Base-by-base conservation (phyloP, 352 stramenopile genomes). In the Elongisporangium prolatum region DNA sequence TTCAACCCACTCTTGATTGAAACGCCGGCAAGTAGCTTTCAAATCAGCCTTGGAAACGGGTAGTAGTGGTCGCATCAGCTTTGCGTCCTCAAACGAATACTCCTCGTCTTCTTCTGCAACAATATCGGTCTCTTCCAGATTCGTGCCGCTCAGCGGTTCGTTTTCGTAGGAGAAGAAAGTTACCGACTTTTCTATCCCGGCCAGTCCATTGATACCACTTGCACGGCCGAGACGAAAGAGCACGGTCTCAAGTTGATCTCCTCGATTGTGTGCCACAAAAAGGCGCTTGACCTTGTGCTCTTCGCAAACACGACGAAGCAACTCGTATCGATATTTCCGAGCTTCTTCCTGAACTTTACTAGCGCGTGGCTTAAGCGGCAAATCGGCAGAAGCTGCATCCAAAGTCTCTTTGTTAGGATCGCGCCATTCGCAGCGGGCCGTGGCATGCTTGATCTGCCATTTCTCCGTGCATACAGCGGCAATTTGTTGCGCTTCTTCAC, bases 281-380 rank as follows among this genome's bases (percentile, higher is more conserved):
- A 95, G 71, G 25, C 61, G 77, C n/a, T 72, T 67, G 52, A 93
- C 80, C 16, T 65, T 60, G 52, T 89, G 56, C 62, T 80, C 57
- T 4, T 20, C 22, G 60, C 86, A 92, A 11, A 84, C 68, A 17
- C 77, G 57, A 13, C 63, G 59, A 17, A 95, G 71, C 48, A 91
- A 65, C 22, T 73, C 54, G 63, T 95, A 95, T 37, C 86, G 76
- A 63, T 81, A 89, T 2, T 69, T 56, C 10, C 86, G 79, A 24
- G 86, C 81, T 17, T 81, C 65, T 50, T 91, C 82, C 59, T 95
- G 80, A 34, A 95, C 72, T 54, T 93, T 91, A 63, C 82, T 92
- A 11, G 74, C 70, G 10, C 71, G 72, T 28, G 82, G 82, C 24
- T 76, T 80, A 13, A 44, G 5, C 4, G 34, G 34, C 9, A 44